phyloP scores from a whole-genome alignment of 23 red algal species.

The Gracilariopsis chorda region DNA sequence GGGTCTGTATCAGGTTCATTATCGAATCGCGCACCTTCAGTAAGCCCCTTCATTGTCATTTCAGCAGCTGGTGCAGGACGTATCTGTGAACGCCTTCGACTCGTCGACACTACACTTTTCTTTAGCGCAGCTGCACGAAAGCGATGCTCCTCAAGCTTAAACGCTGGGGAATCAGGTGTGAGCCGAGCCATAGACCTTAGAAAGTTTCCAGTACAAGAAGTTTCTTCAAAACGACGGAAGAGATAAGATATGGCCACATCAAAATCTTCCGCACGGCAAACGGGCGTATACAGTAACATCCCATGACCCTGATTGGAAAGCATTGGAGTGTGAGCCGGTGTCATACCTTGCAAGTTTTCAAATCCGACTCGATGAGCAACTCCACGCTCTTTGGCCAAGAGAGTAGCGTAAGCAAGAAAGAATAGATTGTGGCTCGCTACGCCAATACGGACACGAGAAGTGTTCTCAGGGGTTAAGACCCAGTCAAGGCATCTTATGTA shows the following conservation, averaged over 20 bases:
- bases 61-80: slow-evolving; percentile 18
- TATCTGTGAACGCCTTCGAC: slow-evolving; percentile 15
- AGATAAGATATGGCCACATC: slow-evolving; percentile 57
- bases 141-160: slow-evolving; percentile 26
- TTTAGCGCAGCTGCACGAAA: slow-evolving; percentile 12
- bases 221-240: slow-evolving; percentile 55
- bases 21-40: not conserved
- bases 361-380: slow-evolving; percentile 36
- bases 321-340: slow-evolving; percentile 39
- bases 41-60: slow-evolving; percentile 18
- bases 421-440: slow-evolving; percentile 66
- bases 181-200: slow-evolving; percentile 25
- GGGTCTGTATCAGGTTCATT: slow-evolving; percentile 67
- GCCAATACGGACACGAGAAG: slow-evolving; percentile 24
- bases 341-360: slow-evolving; percentile 62
- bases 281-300: slow-evolving; percentile 65
- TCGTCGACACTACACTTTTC: slow-evolving; percentile 9
- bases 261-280: slow-evolving; percentile 44
- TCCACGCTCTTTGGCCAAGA: slow-evolving; percentile 30
- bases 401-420: slow-evolving; percentile 32
- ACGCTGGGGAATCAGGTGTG: not conserved
- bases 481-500: slow-evolving; percentile 66
- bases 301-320: slow-evolving; percentile 25
- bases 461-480: slow-evolving; percentile 30
- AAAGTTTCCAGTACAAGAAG: slow-evolving; percentile 35